These are phyloP conservation scores for Globisporangium camurandrum DNA, from an alignment of 352 stramenopile genomes.

Conservation along the genomic window DNA sequence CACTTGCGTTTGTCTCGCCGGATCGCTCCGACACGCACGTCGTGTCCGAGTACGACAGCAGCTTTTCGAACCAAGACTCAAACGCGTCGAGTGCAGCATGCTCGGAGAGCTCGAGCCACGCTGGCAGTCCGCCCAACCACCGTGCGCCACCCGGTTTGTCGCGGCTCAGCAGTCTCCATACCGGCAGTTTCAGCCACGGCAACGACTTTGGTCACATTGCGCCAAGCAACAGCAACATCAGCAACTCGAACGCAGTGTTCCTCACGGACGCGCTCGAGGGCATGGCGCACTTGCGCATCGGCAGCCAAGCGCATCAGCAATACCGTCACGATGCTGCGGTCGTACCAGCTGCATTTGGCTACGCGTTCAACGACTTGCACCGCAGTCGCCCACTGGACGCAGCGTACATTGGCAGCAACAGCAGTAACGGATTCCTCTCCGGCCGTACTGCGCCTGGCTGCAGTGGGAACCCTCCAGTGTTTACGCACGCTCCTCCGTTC, in stretches of 20 bases:
- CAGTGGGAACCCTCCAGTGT: slow-evolving; percentile 6
- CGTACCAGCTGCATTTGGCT: neutral
- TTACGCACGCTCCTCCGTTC: neutral
- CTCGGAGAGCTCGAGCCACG: slow-evolving; percentile 14
- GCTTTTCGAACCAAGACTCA: slow-evolving; percentile 14
- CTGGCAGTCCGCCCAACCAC: slow-evolving; percentile 15
- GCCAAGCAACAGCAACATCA: neutral
- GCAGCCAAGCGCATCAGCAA: neutral
- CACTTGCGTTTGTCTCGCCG: slow-evolving; percentile 17
- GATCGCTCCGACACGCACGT: slow-evolving; percentile 20
- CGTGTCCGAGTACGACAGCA: slow-evolving; percentile 16
- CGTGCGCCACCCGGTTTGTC: slow-evolving; percentile 34
- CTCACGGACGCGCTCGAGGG: neutral
- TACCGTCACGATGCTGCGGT: neutral
- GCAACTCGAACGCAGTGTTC: slow-evolving; percentile 11
- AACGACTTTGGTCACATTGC: slow-evolving; percentile 33
- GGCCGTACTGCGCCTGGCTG: neutral
- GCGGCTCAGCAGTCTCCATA: slow-evolving; percentile 75
- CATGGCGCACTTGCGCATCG: slow-evolving; percentile 8
- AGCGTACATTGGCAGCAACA: neutral
- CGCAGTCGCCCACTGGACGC: neutral
- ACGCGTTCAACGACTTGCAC: slow-evolving; percentile 1
- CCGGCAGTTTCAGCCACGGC: slow-evolving; percentile 57
- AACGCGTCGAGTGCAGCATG: slow-evolving; percentile 15
- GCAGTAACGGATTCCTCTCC: neutral